Percentiles rank a stretch among this genome's conserved stretches.
These are phyloP conservation scores for Colletotrichum paranaense DNA, from an alignment of 2,329 filamentous ascomycete species.

Conservation along the genomic window DNA sequence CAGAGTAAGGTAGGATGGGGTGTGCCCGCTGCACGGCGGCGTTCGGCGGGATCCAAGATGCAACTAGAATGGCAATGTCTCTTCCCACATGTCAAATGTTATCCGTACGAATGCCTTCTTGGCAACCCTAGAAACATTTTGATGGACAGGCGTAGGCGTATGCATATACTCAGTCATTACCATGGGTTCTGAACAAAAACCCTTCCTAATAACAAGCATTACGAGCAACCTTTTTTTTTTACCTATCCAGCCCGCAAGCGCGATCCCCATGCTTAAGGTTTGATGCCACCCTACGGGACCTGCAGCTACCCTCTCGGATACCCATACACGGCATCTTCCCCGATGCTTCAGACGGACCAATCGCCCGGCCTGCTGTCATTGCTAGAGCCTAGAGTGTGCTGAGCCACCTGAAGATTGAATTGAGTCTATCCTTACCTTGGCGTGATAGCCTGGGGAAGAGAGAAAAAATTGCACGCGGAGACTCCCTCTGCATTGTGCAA, in stretches of 20 bases:
- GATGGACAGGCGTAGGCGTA: not conserved
- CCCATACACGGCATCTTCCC: not conserved
- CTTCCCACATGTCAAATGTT: not conserved
- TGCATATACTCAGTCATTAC: not conserved
- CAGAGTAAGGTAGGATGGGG: not conserved
- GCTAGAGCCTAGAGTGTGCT: not conserved
- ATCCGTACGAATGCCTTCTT: not conserved
- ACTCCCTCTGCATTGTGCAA: not conserved
- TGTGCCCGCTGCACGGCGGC: not conserved
- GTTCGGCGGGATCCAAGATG: not conserved
- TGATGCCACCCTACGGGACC: constrained; percentile 23
- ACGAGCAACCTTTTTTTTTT: not conserved
- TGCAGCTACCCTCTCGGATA: constrained; percentile 6
- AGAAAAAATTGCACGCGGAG: not conserved
- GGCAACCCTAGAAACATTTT: not conserved
- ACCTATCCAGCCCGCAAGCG: constrained; percentile 9
- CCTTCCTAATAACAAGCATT: not conserved
- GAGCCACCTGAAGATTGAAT: not conserved
- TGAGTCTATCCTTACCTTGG: not conserved
- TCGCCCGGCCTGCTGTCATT: not conserved
- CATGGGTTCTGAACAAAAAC: not conserved
- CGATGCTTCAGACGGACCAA: not conserved
- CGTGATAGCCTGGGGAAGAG: not conserved
- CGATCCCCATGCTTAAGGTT: constrained; percentile 29
- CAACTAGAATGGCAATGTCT: not conserved